Conservation (phyloP, 768 basidiomycete species). For the Trametes elegans region DNA sequence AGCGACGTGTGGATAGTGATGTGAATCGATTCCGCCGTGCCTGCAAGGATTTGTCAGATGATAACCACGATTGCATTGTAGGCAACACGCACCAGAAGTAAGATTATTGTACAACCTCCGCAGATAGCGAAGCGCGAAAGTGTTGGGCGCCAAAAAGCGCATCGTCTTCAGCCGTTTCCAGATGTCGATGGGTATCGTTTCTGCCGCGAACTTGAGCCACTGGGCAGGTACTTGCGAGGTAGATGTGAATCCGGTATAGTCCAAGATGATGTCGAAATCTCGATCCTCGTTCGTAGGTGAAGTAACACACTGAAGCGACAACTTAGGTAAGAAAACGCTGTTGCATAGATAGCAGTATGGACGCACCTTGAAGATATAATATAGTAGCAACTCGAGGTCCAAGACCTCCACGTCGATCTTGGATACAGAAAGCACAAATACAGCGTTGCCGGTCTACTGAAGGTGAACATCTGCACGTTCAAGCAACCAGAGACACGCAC, state of each 20-base stretch:
- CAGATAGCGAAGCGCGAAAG: constrained; percentile 67
- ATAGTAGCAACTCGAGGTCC: constrained; percentile 76
- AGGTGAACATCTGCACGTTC: neutral
- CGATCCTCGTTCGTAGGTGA: constrained; percentile 46
- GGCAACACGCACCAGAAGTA: constrained; percentile 40
- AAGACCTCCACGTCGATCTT: constrained; percentile 77
- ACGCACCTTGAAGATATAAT: constrained; percentile 71
- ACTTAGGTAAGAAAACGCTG: neutral
- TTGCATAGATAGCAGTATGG: too few species aligned
- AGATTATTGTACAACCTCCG: constrained; percentile 79
- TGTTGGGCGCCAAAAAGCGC: constrained; percentile 75
- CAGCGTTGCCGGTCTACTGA: constrained; percentile 39
- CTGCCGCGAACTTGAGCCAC: constrained; percentile 77
- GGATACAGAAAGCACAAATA: constrained; percentile 65
- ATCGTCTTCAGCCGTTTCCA: constrained; percentile 56
- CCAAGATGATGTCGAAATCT: constrained; percentile 70
- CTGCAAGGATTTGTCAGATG: constrained; percentile 8
- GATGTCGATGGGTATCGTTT: constrained; percentile 71
- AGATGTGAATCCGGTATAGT: constrained; percentile 76
- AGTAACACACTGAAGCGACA: constrained; percentile 45
- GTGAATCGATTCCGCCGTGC: constrained; percentile 18
- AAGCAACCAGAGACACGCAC: neutral
- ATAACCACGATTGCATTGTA: neutral
- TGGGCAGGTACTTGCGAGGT: constrained; percentile 78
- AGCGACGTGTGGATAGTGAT: constrained; percentile 65